Conservation (phyloP, 768 basidiomycete genomes). For the Paxillus ammoniavirescens region DNA sequence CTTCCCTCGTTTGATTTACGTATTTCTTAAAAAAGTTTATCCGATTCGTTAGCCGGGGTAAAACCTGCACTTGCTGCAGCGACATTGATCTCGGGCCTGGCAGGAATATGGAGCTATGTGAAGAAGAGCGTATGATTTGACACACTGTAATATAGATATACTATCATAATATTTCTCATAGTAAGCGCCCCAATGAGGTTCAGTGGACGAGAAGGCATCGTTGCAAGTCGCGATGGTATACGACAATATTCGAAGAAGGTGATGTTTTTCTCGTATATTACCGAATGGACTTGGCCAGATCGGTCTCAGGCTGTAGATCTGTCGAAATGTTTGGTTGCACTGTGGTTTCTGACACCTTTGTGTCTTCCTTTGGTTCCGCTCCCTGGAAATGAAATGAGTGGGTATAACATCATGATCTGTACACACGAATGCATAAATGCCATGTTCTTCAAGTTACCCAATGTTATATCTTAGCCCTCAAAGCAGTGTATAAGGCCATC, state of each 20-base stretch:
- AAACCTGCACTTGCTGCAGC: slow-evolving; percentile 88
- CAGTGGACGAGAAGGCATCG: slow-evolving; percentile 14
- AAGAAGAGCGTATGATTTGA: slow-evolving; percentile 79
- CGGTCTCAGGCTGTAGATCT: slow-evolving; percentile 35
- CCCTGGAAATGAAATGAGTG: slow-evolving; percentile 41
- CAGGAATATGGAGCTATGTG: slow-evolving; percentile 93
- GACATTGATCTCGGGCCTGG: slow-evolving; percentile 83
- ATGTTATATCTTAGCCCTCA: slow-evolving; percentile 29
- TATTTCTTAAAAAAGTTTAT: slow-evolving; percentile 37
- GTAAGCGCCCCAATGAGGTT: slow-evolving; percentile 31
- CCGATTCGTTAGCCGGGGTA: slow-evolving; percentile 73
- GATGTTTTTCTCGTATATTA: slow-evolving; percentile 25
- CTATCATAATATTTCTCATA: slow-evolving; percentile 46
- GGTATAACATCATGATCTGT: slow-evolving; percentile 35
- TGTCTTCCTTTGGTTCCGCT: slow-evolving; percentile 40
- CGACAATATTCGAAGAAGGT: slow-evolving; percentile 28
- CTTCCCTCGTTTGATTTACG: slow-evolving; percentile 30
- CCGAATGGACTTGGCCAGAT: slow-evolving; percentile 32
- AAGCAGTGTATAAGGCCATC: slow-evolving; percentile 20
- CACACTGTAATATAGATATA: slow-evolving; percentile 38
- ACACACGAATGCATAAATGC: slow-evolving; percentile 38
- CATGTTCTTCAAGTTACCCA: slow-evolving; percentile 29
- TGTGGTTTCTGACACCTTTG: slow-evolving; percentile 35
- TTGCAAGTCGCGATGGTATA: slow-evolving; percentile 15
- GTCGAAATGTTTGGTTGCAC: slow-evolving; percentile 32